Percentiles rank a stretch among this genome's conserved stretches.
Conservation (phyloP, 768 basidiomycete species). For the Neoboletus subvelutipes region DNA sequence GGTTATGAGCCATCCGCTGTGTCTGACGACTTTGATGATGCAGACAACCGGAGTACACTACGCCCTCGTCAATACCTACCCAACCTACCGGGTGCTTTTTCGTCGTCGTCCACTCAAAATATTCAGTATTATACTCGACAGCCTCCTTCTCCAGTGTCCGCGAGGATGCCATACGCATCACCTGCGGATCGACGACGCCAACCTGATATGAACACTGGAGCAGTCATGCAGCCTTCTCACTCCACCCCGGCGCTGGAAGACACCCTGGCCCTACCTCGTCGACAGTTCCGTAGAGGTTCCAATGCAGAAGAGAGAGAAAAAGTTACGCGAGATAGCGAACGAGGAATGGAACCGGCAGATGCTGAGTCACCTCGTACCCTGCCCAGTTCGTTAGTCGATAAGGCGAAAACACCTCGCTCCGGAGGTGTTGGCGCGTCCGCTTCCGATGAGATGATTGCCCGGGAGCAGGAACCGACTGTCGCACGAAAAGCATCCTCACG, state of each 20-base stretch:
- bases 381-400: conserved; percentile 18
- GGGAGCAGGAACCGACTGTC: conserved; percentile 20
- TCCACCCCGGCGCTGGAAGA: conserved; percentile 34
- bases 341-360: conserved; percentile 19
- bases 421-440: conserved; percentile 17
- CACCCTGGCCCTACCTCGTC: conserved; percentile 24
- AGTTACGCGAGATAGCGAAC: conserved; percentile 23
- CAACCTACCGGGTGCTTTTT: conserved; percentile 30
- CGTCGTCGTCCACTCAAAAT: conserved; percentile 37
- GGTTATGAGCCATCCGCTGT: conserved; percentile 66
- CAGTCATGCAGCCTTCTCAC: conserved; percentile 27
- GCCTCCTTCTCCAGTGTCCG: conserved; percentile 36
- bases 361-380: conserved; percentile 19
- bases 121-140: conserved; percentile 41
- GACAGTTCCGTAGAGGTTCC: conserved; percentile 29
- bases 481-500: conserved; percentile 18
- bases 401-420: conserved; percentile 11
- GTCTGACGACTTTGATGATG: conserved; percentile 59
- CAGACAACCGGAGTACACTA: conserved; percentile 48
- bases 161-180: conserved; percentile 26
- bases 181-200: conserved; percentile 28
- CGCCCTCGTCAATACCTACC: conserved; percentile 39
- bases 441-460: conserved; percentile 22
- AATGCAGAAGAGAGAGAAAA: conserved; percentile 29
- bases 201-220: conserved; percentile 19